phyloP scores from a whole-genome alignment of 345 rosid genomes.

The Rhodamnia rubescens region DNA sequence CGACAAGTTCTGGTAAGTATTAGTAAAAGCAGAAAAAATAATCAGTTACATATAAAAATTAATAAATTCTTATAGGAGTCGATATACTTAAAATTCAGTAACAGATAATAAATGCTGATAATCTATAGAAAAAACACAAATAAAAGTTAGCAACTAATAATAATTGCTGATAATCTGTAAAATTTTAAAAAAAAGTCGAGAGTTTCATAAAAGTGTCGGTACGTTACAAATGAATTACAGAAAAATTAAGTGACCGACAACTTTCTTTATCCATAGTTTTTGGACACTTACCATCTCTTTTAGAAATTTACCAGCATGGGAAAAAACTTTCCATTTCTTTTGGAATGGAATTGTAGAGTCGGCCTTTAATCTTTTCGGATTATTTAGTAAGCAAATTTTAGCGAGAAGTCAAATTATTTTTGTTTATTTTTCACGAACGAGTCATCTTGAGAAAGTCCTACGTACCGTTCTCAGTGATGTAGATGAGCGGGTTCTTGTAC shows the following conservation, averaged over 20 bases:
- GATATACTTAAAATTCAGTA: neutral
- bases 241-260: neutral
- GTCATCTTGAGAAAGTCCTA: neutral
- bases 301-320: neutral
- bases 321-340: neutral
- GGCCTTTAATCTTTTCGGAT: too few relatives aligned
- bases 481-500: conserved; percentile 4
- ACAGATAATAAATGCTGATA: neutral
- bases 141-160: neutral
- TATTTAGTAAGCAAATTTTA: too few relatives aligned
- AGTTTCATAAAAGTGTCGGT: neutral
- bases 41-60: neutral
- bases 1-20: neutral
- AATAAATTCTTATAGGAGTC: neutral
- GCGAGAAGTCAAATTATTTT: too few relatives aligned
- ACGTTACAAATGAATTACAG: neutral
- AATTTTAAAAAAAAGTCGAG: neutral
- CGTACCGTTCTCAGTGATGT: conserved; percentile 10
- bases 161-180: neutral
- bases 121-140: neutral
- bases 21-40: neutral
- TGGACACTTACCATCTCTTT: neutral
- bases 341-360: neutral
- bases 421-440: neutral
- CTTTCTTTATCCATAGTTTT: neutral